These are phyloP conservation scores for Hyphopichia homilentoma DNA, from an alignment of 805 yeast species.

Conservation along the genomic window DNA sequence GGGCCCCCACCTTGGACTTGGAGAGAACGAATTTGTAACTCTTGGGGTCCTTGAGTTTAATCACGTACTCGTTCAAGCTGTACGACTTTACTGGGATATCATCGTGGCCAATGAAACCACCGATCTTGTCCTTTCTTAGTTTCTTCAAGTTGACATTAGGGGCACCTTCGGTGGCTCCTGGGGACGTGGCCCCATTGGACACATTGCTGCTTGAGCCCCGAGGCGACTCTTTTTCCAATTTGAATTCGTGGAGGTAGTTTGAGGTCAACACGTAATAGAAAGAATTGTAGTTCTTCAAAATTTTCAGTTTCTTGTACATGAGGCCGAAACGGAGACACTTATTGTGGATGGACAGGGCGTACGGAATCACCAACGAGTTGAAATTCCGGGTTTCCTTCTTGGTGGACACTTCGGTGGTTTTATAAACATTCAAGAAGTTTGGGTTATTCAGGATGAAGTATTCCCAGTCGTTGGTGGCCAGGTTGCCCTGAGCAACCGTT, in stretches of 20 bases:
- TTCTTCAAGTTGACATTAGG: constrained; percentile 5
- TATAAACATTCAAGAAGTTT: constrained; percentile 54
- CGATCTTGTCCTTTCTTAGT: constrained; percentile 28
- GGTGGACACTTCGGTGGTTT: constrained; percentile 44
- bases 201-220: constrained; percentile 5
- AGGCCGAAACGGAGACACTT: constrained; percentile 38
- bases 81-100: constrained; percentile 39
- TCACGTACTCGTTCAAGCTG: constrained; percentile 35
- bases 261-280: constrained; percentile 38
- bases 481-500: constrained; percentile 16
- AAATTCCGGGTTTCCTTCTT: constrained; percentile 42
- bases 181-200: too few relatives aligned
- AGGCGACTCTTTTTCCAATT: constrained; percentile 21
- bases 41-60: constrained; percentile 29
- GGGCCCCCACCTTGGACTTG: constrained; percentile 22
- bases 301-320: constrained; percentile 37
- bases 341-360: constrained; percentile 34
- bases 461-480: constrained; percentile 35
- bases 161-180: background rate
- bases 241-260: constrained; percentile 42
- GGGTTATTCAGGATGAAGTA: constrained; percentile 34
- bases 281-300: constrained; percentile 37
- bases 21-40: constrained; percentile 31
- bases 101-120: constrained; percentile 38
- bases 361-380: constrained; percentile 33